These are phyloP conservation scores for Halophytophthora polymorphica DNA, from an alignment of 352 stramenopile genomes.

Conservation along the genomic window DNA sequence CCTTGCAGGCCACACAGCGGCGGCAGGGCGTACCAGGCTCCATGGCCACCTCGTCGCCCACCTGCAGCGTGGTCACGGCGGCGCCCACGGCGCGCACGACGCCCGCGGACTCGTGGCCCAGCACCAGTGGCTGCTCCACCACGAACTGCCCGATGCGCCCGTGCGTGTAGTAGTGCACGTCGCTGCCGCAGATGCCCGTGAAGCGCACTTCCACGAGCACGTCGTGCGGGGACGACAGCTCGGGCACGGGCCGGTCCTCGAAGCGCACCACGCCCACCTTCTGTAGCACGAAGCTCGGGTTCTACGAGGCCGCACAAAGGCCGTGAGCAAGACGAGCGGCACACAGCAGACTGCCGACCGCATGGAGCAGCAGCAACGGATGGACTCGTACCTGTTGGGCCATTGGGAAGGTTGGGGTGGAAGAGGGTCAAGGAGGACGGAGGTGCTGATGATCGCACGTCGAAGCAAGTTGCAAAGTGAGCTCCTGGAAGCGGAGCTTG, in stretches of 20 bases:
- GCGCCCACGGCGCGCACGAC: slow-evolving; percentile 23
- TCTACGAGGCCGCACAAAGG: slow-evolving; percentile 2
- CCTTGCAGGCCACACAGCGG: slow-evolving; percentile 19
- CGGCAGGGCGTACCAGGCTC: slow-evolving; percentile 21
- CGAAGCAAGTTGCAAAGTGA: too few relatives aligned
- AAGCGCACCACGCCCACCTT: slow-evolving; percentile 24
- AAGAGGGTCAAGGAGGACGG: too few relatives aligned
- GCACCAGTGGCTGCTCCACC: slow-evolving; percentile 22
- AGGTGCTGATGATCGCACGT: too few relatives aligned
- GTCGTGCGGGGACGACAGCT: slow-evolving; percentile 20
- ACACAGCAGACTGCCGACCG: neutral
- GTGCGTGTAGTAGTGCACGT: slow-evolving; percentile 32
- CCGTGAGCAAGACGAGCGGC: neutral
- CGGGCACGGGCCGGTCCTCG: slow-evolving; percentile 21
- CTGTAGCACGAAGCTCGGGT: slow-evolving; percentile 25
- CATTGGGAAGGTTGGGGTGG: too few relatives aligned
- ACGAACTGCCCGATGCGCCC: slow-evolving; percentile 27
- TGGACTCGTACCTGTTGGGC: too few relatives aligned
- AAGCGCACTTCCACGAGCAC: slow-evolving; percentile 25
- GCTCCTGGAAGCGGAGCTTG: too few relatives aligned
- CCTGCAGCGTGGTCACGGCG: slow-evolving; percentile 21
- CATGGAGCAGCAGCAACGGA: too few relatives aligned
- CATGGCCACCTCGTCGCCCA: slow-evolving; percentile 24
- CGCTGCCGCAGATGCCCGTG: slow-evolving; percentile 27
- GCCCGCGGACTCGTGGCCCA: slow-evolving; percentile 25